phyloP scores from a whole-genome alignment of 1,284 basidiomycete genomes.

The Psilocybe mexicana region DNA sequence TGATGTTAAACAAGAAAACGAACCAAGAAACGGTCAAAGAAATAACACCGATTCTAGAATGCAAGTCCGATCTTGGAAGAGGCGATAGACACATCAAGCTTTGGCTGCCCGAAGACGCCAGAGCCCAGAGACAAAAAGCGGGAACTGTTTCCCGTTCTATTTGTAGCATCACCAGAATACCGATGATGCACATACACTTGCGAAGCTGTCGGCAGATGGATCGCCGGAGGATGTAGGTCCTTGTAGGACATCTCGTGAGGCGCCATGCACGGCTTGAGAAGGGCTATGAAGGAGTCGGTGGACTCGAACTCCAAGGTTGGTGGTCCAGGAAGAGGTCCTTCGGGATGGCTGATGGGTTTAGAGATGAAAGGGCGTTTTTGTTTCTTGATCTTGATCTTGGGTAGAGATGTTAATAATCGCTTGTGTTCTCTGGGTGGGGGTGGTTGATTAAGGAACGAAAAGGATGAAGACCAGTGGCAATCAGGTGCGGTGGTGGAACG shows the following conservation, averaged over 20 bases:
- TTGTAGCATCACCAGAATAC: neutral
- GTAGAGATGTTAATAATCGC: neutral
- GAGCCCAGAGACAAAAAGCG: conserved; percentile 2
- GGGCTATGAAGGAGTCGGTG: conserved; percentile 1
- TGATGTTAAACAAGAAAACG: neutral
- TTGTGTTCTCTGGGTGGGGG: neutral
- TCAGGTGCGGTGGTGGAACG: neutral
- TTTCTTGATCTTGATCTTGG: neutral
- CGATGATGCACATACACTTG: conserved; percentile 11
- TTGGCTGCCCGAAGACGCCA: neutral
- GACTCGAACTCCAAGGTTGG: neutral
- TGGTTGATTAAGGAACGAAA: neutral
- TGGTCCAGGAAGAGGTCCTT: conserved; percentile 12
- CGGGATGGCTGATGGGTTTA: conserved; percentile 11
- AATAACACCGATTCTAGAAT: neutral
- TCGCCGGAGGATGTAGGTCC: conserved; percentile 12
- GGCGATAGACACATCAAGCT: conserved; percentile 5
- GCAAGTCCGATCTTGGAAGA: conserved; percentile 14
- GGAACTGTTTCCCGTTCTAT: neutral
- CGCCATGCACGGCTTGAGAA: conserved; percentile 11
- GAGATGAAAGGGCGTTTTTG: conserved; percentile 5
- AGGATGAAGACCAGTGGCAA: neutral
- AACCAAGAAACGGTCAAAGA: neutral
- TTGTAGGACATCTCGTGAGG: conserved; percentile 9
- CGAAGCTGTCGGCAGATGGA: conserved; percentile 13